A percentile compares a stretch with the other conserved stretches of the same genome.
phyloP scores from a whole-genome alignment of 2,329 filamentous ascomycete genomes.

The Lasiodiplodia theobromae region DNA sequence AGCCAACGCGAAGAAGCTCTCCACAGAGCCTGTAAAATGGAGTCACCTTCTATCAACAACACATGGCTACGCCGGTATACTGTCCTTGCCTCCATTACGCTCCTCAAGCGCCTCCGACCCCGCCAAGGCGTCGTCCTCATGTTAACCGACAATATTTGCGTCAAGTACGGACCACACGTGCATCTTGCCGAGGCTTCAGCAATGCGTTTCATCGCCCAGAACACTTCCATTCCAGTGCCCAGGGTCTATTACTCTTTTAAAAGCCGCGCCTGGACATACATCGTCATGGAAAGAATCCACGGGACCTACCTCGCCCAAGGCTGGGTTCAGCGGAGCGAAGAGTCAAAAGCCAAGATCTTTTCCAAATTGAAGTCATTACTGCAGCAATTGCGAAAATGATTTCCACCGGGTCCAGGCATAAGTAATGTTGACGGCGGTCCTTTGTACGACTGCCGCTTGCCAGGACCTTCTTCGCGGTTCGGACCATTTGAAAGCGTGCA shows the following conservation, averaged over 20 bases:
- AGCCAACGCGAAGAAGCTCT: not conserved
- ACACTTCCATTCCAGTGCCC: slow-evolving; percentile 56
- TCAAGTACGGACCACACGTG: slow-evolving; percentile 44
- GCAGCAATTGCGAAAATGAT: slow-evolving; percentile 34
- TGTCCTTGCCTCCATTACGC: not conserved
- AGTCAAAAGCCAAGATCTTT: slow-evolving; percentile 32
- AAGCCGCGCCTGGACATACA: slow-evolving; percentile 50
- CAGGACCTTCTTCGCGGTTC: slow-evolving; percentile 34
- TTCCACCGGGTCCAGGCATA: slow-evolving; percentile 32
- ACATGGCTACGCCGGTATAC: not conserved
- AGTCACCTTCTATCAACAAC: slow-evolving; percentile 7
- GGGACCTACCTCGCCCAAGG: slow-evolving; percentile 33
- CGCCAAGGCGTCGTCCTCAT: slow-evolving; percentile 19
- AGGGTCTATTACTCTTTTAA: slow-evolving; percentile 54
- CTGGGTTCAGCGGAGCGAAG: slow-evolving; percentile 34
- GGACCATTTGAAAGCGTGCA: slow-evolving; percentile 45
- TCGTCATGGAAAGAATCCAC: slow-evolving; percentile 54
- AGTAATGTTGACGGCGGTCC: slow-evolving; percentile 33
- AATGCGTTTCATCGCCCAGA: slow-evolving; percentile 50
- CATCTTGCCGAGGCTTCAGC: slow-evolving; percentile 50
- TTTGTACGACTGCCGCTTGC: slow-evolving; percentile 41
- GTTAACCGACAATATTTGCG: slow-evolving; percentile 26
- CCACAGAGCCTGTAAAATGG: not conserved
- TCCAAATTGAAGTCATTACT: slow-evolving; percentile 35
- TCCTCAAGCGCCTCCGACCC: slow-evolving; percentile 15